Conservation (phyloP, 83 land plant genomes). For the Diphasiastrum complanatum region DNA sequence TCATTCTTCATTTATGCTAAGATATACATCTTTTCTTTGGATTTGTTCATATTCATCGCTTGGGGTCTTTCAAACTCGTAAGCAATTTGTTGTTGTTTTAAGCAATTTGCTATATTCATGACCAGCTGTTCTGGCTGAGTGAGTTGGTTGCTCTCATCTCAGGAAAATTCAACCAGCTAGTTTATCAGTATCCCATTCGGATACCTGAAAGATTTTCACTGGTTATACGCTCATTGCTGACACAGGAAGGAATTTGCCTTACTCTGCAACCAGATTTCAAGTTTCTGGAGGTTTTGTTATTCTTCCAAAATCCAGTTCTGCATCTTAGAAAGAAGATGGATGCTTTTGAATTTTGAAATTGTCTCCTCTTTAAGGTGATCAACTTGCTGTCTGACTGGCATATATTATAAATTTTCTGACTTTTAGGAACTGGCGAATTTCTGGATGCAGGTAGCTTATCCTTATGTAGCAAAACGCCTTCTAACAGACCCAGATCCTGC, state of each 20-base stretch:
- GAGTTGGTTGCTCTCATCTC: constrained; percentile 27
- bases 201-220: constrained; percentile 96
- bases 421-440: too few relatives aligned
- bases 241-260: constrained; percentile 96
- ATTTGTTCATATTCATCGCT: too few relatives aligned
- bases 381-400: background rate
- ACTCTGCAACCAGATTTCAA: constrained; percentile 83
- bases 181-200: constrained; percentile 93
- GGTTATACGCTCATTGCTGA: constrained; percentile 88
- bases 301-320: background rate
- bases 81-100: too few relatives aligned
- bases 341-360: too few relatives aligned
- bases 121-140: too few relatives aligned
- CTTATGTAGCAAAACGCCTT: constrained; percentile 92
- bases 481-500: constrained; percentile 96
- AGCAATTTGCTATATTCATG: too few relatives aligned
- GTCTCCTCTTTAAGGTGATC: background rate
- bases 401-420: background rate
- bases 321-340: too few relatives aligned
- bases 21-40: too few relatives aligned
- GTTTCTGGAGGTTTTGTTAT: constrained; percentile 80
- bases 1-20: too few relatives aligned
- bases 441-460: constrained; percentile 80
- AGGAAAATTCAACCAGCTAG: constrained; percentile 93
- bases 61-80: background rate